These are phyloP conservation scores for Fusarium oligoseptatum DNA, from an alignment of 2,329 filamentous ascomycete genomes.

Conservation along the genomic window DNA sequence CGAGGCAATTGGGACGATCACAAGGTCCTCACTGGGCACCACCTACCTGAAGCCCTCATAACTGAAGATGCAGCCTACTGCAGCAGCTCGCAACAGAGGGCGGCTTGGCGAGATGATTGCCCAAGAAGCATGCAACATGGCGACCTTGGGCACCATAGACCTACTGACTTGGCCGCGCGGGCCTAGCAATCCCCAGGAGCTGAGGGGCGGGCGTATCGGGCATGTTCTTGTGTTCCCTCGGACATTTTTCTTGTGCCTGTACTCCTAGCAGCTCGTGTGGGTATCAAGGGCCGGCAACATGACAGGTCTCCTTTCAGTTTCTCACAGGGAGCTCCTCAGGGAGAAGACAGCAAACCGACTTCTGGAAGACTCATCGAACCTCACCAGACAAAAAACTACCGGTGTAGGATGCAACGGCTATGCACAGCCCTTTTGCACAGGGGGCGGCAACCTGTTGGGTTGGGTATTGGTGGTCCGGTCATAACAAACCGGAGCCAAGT, in stretches of 20 bases:
- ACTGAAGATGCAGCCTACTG: slow-evolving; percentile 8
- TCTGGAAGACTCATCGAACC: slow-evolving; percentile 38
- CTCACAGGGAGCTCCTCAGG: slow-evolving; percentile 8
- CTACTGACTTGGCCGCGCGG: slow-evolving; percentile 15
- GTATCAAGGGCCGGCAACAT: slow-evolving; percentile 47
- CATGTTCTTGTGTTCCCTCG: slow-evolving; percentile 53
- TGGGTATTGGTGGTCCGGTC: neutral
- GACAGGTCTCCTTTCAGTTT: slow-evolving; percentile 37
- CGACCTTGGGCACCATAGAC: slow-evolving; percentile 15
- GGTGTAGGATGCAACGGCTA: slow-evolving; percentile 39
- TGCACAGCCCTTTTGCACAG: slow-evolving; percentile 32
- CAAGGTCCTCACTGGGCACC: neutral
- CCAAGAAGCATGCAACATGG: slow-evolving; percentile 20
- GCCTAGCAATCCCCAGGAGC: slow-evolving; percentile 19
- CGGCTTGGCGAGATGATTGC: slow-evolving; percentile 15
- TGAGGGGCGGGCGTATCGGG: slow-evolving; percentile 37
- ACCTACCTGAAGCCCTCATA: neutral
- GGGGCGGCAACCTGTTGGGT: slow-evolving; percentile 8
- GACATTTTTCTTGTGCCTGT: slow-evolving; percentile 57
- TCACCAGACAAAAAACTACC: slow-evolving; percentile 20
- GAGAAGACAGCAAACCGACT: slow-evolving; percentile 23
- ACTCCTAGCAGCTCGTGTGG: slow-evolving; percentile 54
- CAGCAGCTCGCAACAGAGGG: slow-evolving; percentile 6
- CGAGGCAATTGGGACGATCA: neutral
- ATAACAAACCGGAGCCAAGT: slow-evolving; percentile 21